Evolutionary conservation across 495 filamentous ascomycete species (phyloP).

Genomic region (Aspergillus haitiensis): DNA sequence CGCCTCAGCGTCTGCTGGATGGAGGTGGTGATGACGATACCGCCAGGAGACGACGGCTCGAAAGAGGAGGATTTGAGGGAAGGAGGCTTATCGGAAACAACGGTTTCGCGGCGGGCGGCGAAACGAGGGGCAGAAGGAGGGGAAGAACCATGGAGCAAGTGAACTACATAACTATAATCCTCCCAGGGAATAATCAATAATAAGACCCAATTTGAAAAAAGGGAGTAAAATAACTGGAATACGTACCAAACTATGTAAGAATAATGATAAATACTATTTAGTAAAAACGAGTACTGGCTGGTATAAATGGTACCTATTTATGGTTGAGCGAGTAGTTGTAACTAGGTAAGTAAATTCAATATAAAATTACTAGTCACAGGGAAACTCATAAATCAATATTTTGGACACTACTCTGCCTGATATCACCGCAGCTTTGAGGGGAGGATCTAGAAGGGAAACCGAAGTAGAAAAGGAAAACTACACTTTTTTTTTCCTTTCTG

Average conservation of each 20-base stretch:
- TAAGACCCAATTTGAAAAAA: background rate
- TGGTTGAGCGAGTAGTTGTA: no score
- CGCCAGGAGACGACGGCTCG: conserved; percentile 9
- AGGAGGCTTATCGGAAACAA: conserved; percentile 33
- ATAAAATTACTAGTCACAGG: no score
- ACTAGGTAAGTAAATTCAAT: no score
- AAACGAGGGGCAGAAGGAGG: conserved; percentile 28
- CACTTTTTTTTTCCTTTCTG: no score
- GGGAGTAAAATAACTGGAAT: background rate
- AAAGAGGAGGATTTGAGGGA: background rate
- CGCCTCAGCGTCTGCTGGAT: conserved; percentile 9
- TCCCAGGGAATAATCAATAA: background rate
- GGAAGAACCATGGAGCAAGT: conserved; percentile 14
- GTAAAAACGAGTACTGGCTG: no score
- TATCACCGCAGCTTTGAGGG: no score
- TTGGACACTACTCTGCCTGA: no score
- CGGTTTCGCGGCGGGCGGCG: conserved; percentile 22
- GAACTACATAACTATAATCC: conserved; percentile 9
- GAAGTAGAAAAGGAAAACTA: no score
- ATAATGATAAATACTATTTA: no score
- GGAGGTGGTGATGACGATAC: conserved; percentile 19
- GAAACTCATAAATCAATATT: no score
- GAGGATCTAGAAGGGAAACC: background rate
- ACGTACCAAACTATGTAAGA: background rate
- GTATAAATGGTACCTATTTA: no score